Base-by-base conservation (phyloP, 768 basidiomycete species). In the Boletus bicolor region DNA sequence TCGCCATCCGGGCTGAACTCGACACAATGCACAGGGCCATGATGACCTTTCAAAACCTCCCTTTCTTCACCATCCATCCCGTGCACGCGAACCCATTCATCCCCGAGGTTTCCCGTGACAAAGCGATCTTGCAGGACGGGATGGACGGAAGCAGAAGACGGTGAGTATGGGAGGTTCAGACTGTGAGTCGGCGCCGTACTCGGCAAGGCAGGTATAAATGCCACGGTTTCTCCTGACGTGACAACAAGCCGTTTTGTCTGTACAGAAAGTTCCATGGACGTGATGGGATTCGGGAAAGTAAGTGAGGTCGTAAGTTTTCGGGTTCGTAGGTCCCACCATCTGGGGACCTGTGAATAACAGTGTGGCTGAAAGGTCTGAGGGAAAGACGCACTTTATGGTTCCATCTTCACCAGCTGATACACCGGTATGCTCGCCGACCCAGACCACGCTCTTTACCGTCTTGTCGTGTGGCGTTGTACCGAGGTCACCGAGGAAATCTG, bases 21-120 rank as follows among this genome's bases (percentile, higher is more conserved):
- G 45, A 96, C 88, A 52, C 91, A 92, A 64, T 96, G 93, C 17
- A 98, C 95, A 19, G 96, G 95, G 24, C 96, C 97, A 68, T 98
- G 97, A 67, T 98, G 97, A 5, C 96, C 96, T 72, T 97, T 96
- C 55, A 94, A 80, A 32, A 97, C 82, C 54, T 98, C 96, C 59
- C 82, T 75, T 75, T 99, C 95, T 70, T 88, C 86, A 2, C 96
- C 97, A 34, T 89, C 83, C 67, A 95, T 85, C 15, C 88, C 89
- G 69, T 98, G 93, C 32, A 98, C 84, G 36, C 96, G 81, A 44
- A 99, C 94, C 97, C 97, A 98, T 64, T 98, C 94, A 71, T 99
- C 97, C 14, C 81, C 82, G 49, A 82, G 79, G 62, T 86, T 91
- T 39, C 97, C 97, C 0, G 93, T 93, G 54, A 98, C 89, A 73